These are phyloP conservation scores for Aspergillus flavus DNA, from an alignment of 2,329 filamentous ascomycete species.

Conservation along the genomic window DNA sequence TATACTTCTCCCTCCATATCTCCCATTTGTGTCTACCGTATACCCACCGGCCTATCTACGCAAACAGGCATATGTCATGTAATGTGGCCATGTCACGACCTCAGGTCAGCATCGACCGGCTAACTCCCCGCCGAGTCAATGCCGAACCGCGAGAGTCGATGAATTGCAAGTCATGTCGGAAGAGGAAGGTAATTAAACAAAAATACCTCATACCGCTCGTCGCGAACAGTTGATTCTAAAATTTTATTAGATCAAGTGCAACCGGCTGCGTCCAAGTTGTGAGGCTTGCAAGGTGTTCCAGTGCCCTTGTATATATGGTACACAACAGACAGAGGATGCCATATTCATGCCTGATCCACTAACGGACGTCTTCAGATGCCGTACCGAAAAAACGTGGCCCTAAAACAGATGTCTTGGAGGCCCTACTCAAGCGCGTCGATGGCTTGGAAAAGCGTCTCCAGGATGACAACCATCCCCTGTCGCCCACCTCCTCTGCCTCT, in stretches of 20 bases:
- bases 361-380: conserved; percentile 60
- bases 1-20: not conserved
- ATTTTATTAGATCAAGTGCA: conserved; percentile 78
- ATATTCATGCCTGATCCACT: conserved; percentile 37
- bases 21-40: conserved; percentile 1
- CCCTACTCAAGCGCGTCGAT: conserved; percentile 80
- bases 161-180: conserved; percentile 94
- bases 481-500: conserved; percentile 50
- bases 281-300: conserved; percentile 90
- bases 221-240: not conserved
- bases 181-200: conserved; percentile 76
- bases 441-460: conserved; percentile 80
- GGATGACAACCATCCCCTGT: conserved; percentile 59
- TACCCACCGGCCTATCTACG: not conserved
- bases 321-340: conserved; percentile 2
- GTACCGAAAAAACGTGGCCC: conserved; percentile 87
- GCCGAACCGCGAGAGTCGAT: conserved; percentile 84
- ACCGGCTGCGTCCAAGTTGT: conserved; percentile 78
- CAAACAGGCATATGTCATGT: conserved; percentile 11
- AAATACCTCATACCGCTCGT: not conserved
- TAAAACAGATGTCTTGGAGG: conserved; percentile 86
- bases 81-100: conserved; percentile 64
- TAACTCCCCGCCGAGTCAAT: conserved; percentile 70
- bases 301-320: conserved; percentile 86
- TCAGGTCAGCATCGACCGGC: conserved; percentile 78